phyloP scores from a whole-genome alignment of 306 rosid genomes.

The Hippophae gyantsensis region DNA sequence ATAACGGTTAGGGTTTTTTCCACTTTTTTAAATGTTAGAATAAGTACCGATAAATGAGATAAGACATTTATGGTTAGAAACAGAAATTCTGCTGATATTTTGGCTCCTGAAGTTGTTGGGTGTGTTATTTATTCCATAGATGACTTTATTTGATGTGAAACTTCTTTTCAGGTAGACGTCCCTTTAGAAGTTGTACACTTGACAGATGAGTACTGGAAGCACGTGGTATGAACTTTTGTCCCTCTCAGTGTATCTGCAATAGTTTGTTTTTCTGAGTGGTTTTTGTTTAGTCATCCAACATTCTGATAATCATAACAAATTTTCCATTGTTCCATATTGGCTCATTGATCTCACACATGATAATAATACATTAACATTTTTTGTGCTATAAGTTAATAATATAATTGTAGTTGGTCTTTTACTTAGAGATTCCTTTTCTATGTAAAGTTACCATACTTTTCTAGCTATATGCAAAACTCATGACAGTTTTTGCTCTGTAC shows the following conservation, averaged over 20 bases:
- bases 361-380: too few species aligned
- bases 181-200: slow-evolving; percentile 88
- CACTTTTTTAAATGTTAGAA: too few species aligned
- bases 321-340: too few species aligned
- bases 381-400: too few species aligned
- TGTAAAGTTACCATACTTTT: background rate
- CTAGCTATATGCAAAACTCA: background rate
- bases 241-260: background rate
- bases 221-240: slow-evolving; percentile 46
- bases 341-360: too few species aligned
- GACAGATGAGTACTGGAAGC: slow-evolving; percentile 89
- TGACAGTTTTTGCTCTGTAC: slow-evolving; percentile 15
- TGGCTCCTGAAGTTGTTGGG: background rate
- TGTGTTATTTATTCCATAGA: background rate
- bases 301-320: background rate
- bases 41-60: too few species aligned
- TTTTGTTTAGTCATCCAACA: background rate
- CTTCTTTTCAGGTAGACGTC: slow-evolving; percentile 50
- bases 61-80: too few species aligned
- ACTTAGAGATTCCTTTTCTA: background rate
- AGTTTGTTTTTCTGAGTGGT: background rate
- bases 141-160: slow-evolving; percentile 6
- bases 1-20: too few species aligned
- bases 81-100: too few species aligned
- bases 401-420: background rate